A percentile compares a stretch with the other conserved stretches of the same genome.
These are phyloP conservation scores for Smallanthus sonchifolius DNA, from an alignment of 129 eudicot genomes.

Conservation along the genomic window DNA sequence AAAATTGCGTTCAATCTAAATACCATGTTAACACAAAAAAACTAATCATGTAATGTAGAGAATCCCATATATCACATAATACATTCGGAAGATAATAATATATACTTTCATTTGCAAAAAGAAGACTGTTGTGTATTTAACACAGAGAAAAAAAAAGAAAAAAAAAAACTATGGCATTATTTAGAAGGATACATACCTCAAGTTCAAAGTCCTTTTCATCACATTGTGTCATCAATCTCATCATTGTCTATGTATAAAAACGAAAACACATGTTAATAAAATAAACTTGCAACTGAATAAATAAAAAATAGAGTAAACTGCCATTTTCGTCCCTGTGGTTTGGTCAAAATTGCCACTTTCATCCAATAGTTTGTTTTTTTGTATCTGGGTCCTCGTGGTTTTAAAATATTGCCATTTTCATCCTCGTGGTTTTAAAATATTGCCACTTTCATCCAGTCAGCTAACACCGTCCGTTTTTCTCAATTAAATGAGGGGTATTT, in stretches of 20 bases:
- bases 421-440: too few species aligned
- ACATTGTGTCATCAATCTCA: constrained; percentile 85
- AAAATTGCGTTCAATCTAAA: neutral
- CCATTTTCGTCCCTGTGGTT: too few species aligned
- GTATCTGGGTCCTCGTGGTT: too few species aligned
- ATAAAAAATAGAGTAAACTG: too few species aligned
- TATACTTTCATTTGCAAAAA: neutral
- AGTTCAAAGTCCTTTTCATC: constrained; percentile 88
- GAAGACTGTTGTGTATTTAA: neutral
- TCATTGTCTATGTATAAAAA: constrained; percentile 49
- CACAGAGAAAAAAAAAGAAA: neutral
- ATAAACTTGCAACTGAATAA: neutral
- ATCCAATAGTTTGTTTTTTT: too few species aligned
- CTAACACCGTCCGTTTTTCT: too few species aligned
- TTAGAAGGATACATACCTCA: constrained; percentile 51
- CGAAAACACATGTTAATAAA: neutral
- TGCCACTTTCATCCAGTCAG: too few species aligned
- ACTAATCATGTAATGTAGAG: constrained; percentile 34
- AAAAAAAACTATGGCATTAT: neutral
- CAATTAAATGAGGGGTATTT: too few species aligned
- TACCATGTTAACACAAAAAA: constrained; percentile 5
- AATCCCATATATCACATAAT: neutral
- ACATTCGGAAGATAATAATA: neutral
- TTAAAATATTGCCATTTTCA: too few species aligned
- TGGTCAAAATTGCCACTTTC: too few species aligned